Conservation (phyloP, 306 rosid species). For the Prunus salicina region DNA sequence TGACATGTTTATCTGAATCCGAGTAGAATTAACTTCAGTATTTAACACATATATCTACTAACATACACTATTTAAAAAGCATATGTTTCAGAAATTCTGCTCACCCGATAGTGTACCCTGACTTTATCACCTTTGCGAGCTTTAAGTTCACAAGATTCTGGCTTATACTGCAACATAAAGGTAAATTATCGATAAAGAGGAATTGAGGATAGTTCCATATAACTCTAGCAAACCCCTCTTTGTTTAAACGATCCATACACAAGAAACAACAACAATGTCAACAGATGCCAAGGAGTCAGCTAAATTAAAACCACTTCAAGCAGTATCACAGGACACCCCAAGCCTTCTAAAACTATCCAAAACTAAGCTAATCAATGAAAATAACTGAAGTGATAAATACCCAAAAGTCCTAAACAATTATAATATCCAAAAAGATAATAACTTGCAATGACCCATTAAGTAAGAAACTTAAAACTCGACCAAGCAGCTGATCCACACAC, state of each 20-base stretch:
- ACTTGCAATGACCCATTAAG: background rate
- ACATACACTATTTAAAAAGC: background rate
- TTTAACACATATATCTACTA: background rate
- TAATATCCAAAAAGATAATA: background rate
- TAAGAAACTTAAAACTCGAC: background rate
- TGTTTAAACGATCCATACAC: background rate
- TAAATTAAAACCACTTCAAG: background rate
- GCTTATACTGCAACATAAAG: constrained; percentile 63
- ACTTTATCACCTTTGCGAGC: constrained; percentile 92
- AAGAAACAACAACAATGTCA: background rate
- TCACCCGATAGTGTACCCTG: constrained; percentile 92
- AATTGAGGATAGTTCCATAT: background rate
- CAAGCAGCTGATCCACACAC: background rate
- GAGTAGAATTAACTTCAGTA: background rate
- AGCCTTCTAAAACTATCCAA: background rate
- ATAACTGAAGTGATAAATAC: background rate
- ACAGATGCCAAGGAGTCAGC: background rate
- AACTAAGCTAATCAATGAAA: background rate
- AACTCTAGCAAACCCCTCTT: background rate
- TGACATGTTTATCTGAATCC: background rate
- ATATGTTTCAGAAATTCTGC: constrained; percentile 25
- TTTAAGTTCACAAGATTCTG: constrained; percentile 72
- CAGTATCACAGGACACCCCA: background rate
- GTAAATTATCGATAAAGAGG: constrained; percentile 10
- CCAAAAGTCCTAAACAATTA: background rate